Base-by-base conservation (phyloP, 192 early-diverging fungal species). In the Entrophospora sp. region DNA sequence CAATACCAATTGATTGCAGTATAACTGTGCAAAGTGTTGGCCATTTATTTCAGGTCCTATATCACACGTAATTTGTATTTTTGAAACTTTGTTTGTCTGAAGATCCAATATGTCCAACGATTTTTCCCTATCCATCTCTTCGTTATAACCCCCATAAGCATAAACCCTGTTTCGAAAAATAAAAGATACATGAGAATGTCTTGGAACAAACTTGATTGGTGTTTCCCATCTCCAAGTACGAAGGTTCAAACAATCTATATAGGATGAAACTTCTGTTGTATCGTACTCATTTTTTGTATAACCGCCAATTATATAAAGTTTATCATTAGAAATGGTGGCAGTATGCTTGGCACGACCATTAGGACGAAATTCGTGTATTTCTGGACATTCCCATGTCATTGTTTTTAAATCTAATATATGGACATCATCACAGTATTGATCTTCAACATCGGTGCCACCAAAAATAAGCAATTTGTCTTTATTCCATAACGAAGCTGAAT, bases 271-370 rank as follows among this genome's bases (percentile, higher is more conserved):
- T 10, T 8, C 14, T 18, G 13, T 9, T 2, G 22, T 45, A 10
- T 73, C 68, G 5, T 37, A 34, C 40, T 64, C 70, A 27, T 74
- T 42, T 22, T 62, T 30, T 66, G 38, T 46, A n/a, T 67, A 66
- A 10, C 81, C 83, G 13, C 87, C 87, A 36, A 78, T 76, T 8
- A 89, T 75, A 64, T 86, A 89, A 6, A 89, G 72, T 61, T 75
- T 87, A 64, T 85, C 72, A 31, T 85, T 51, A 58, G 82, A 67
- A 43, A 86, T 83, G 1, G 81, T 77, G 0, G 87, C 83, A 9
- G 84, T 77, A 59, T 89, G 87, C 37, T 77, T 79, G 18, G 76
- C 70, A 20, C 86, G 62, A 12, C 79, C 81, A 51, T 49, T 32
- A 34, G 86, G 86, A 18, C 78, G 38, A 64, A 51, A 24, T 0